Evolutionary conservation across 1,284 basidiomycete species (phyloP), one percentile per base, ranked within the genome.

Genomic region (Xerocomus nothofagi): DNA sequence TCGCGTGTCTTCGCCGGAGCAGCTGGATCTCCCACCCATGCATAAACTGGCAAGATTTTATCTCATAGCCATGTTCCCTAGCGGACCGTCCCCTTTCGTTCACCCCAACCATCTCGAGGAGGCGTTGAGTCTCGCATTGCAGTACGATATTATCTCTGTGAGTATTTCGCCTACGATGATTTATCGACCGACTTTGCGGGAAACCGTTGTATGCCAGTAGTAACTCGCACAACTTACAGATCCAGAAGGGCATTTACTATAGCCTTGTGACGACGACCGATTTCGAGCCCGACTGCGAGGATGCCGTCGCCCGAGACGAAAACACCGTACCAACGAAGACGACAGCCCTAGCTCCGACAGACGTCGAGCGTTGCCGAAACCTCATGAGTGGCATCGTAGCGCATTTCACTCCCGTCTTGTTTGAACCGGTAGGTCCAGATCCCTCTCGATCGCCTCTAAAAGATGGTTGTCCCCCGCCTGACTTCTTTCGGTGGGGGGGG

Each of bases 361-460:
- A 65, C 34, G 30, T 62, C 6, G 55, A 57, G 39, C 68, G 68
- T 23, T 80, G 78, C 54, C 65, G 63, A 51, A 58, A 59, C 14
- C 69, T 83, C 31, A 77, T 81, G 74, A 65, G 67, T 6, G 61
- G 63, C 20, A 61, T 88, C 51, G 79, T 88, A 50, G 74, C 73
- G 2, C 75, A 85, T 61, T 87, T 88, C 62, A 84, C 85, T 0
- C 84, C 87, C 1, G 72, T 82, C 37, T 69, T 89, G 3, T 88
- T 88, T 65, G 87, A 87, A 4, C 78, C 84, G 34, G 77, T 66
- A 33, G 32, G 66, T 68, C 39, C 27, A 8, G 29, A n/a, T n/a
- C 31, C 15, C 6, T 23, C 20, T 50, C 17, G 12, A 39, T 39
- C 32, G 12, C 34, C 21, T 27, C 20, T 15, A 15, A n/a, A n/a